These are phyloP conservation scores for Metschnikowia dekortorum DNA, from an alignment of 805 yeast species.

Conservation along the genomic window DNA sequence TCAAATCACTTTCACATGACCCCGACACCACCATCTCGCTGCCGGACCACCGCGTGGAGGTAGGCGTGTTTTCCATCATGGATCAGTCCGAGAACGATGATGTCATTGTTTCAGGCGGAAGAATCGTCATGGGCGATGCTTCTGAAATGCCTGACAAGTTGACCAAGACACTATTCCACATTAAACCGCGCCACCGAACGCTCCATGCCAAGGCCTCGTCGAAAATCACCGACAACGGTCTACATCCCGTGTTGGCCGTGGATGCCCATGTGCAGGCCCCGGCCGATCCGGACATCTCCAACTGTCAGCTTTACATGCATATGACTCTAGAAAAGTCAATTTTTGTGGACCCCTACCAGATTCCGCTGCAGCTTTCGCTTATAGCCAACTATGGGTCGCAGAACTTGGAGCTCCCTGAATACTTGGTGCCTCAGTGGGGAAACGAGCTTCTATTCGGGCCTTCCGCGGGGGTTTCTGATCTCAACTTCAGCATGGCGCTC, in stretches of 20 bases:
- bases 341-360: constrained; percentile 37
- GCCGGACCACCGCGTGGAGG: constrained; percentile 22
- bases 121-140: constrained; percentile 25
- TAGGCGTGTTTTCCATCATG: constrained; percentile 35
- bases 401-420: constrained; percentile 40
- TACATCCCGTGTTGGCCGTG: constrained; percentile 32
- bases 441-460: constrained; percentile 33
- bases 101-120: constrained; percentile 31
- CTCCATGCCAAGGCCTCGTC: not conserved
- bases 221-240: constrained; percentile 23
- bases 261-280: constrained; percentile 15
- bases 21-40: not conserved
- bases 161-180: constrained; percentile 37
- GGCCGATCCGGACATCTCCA: constrained; percentile 19
- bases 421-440: constrained; percentile 36
- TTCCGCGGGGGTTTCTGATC: constrained; percentile 8
- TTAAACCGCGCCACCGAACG: constrained; percentile 35
- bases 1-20: constrained; percentile 4
- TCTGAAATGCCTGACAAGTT: constrained; percentile 7
- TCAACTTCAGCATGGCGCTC: constrained; percentile 19
- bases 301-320: constrained; percentile 33
- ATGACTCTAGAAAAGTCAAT: constrained; percentile 27
- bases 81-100: constrained; percentile 29
- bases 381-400: constrained; percentile 28
- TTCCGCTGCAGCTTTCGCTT: constrained; percentile 21